Percentiles rank a stretch among this genome's conserved stretches.
phyloP scores from a whole-genome alignment of 495 filamentous ascomycete species.

The Durotheca rogersii region DNA sequence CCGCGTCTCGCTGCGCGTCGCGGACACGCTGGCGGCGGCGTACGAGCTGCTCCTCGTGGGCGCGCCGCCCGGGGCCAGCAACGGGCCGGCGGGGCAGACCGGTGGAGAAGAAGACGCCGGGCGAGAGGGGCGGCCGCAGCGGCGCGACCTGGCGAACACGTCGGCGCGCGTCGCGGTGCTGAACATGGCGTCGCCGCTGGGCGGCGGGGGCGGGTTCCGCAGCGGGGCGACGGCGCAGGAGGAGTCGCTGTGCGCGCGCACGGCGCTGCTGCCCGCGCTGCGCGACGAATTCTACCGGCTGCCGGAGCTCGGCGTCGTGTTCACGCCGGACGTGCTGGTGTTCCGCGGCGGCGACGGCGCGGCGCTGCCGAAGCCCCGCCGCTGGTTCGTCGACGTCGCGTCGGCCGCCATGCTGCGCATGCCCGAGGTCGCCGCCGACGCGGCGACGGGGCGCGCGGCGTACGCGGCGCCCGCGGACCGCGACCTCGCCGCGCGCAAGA shows the following conservation, averaged over 20 bases:
- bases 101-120: too few relatives aligned
- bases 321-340: slow-evolving; percentile 52
- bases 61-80: too few relatives aligned
- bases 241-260: slow-evolving; percentile 65
- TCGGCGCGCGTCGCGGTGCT: slow-evolving; percentile 48
- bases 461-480: slow-evolving; percentile 46
- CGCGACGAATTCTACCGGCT: slow-evolving; percentile 58
- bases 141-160: slow-evolving; percentile 31
- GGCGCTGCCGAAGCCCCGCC: slow-evolving; percentile 35
- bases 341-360: slow-evolving; percentile 17
- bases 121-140: too few relatives aligned
- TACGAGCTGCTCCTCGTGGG: slow-evolving; percentile 30
- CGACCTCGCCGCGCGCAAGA: slow-evolving; percentile 57
- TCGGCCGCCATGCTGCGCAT: slow-evolving; percentile 56
- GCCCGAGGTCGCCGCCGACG: slow-evolving; percentile 38
- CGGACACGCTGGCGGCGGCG: slow-evolving; percentile 52
- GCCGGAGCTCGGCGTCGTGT: slow-evolving; percentile 52
- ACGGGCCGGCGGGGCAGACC: too few relatives aligned
- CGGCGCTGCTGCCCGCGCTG: slow-evolving; percentile 59
- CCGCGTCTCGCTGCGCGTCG: slow-evolving; percentile 42
- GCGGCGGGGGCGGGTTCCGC: slow-evolving; percentile 59
- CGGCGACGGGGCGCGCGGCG: slow-evolving; percentile 8
- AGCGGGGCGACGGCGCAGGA: slow-evolving; percentile 62
- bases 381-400: slow-evolving; percentile 57
- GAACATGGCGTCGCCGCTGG: slow-evolving; percentile 62